phyloP scores from a whole-genome alignment of 2,329 filamentous ascomycete genomes.

The Exserohilum rostratum region DNA sequence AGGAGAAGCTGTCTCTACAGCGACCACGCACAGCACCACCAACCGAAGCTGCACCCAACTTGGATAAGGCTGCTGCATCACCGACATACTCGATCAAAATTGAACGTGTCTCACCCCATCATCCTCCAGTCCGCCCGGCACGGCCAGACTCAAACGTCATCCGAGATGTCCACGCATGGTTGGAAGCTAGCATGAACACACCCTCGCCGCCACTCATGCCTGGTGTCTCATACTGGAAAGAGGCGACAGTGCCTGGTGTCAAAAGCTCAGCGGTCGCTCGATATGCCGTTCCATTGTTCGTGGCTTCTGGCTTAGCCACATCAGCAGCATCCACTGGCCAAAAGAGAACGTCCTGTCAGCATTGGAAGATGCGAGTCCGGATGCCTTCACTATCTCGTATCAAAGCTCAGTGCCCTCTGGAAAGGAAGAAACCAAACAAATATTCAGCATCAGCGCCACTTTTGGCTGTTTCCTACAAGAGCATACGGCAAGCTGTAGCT shows the following conservation, averaged over 20 bases:
- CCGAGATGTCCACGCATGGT: conserved; percentile 41
- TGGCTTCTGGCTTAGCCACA: conserved; percentile 10
- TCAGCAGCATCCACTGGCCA: conserved; percentile 26
- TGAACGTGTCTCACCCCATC: conserved; percentile 12
- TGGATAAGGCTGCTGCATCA: neutral
- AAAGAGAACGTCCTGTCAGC: conserved; percentile 33
- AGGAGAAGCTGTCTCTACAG: conserved; percentile 13
- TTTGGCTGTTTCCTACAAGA: conserved; percentile 24
- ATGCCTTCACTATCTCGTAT: conserved; percentile 36
- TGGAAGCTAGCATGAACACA: conserved; percentile 37
- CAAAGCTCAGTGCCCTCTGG: conserved; percentile 18
- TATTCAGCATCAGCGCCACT: conserved; percentile 36
- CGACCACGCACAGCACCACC: conserved; percentile 38
- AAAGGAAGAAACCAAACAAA: conserved; percentile 24
- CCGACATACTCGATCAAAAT: conserved; percentile 14
- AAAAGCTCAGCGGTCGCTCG: conserved; percentile 23
- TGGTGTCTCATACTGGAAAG: conserved; percentile 43
- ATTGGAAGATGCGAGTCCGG: conserved; percentile 36
- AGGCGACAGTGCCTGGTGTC: conserved; percentile 15
- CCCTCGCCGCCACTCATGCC: conserved; percentile 40
- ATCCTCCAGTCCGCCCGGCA: conserved; percentile 28
- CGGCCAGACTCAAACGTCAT: conserved; percentile 35
- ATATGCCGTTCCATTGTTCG: conserved; percentile 37
- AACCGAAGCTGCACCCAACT: neutral
- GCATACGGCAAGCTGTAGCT: conserved; percentile 8